These are phyloP conservation scores for Leccinum longicurvipes DNA, from an alignment of 768 basidiomycete genomes.

Conservation along the genomic window DNA sequence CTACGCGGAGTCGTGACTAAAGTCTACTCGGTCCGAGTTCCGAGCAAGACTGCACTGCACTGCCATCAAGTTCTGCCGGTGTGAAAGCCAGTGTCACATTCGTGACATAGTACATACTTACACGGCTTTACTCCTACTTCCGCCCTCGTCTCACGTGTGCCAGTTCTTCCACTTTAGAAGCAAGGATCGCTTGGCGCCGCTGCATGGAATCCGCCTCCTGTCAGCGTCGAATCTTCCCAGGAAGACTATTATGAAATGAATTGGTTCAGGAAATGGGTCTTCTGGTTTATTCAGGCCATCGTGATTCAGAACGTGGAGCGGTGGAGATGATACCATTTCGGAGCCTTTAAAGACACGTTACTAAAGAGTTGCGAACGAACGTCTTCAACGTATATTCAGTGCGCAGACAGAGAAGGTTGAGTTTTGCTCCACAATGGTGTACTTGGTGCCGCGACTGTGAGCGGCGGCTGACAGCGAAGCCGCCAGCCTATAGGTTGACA, in stretches of 20 bases:
- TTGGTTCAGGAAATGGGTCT: neutral
- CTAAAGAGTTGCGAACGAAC: too few relatives aligned
- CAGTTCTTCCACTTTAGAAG: too few relatives aligned
- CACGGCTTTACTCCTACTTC: too few relatives aligned
- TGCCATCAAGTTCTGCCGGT: too few relatives aligned
- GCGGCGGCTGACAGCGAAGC: neutral
- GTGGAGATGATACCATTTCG: neutral
- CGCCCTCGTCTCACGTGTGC: neutral
- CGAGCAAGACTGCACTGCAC: too few relatives aligned
- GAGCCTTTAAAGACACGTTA: too few relatives aligned
- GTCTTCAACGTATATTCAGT: too few relatives aligned
- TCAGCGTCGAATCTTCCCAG: neutral
- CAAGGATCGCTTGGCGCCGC: too few relatives aligned
- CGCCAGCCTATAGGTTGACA: neutral
- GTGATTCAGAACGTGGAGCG: neutral
- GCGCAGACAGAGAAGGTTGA: neutral
- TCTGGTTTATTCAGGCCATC: neutral
- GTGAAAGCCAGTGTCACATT: too few relatives aligned
- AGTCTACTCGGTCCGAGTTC: too few relatives aligned
- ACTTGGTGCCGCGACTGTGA: neutral
- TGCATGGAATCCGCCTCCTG: neutral
- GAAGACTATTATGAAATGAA: neutral
- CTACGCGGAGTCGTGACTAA: too few relatives aligned
- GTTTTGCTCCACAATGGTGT: neutral
- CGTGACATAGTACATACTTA: too few relatives aligned